Conservation (phyloP, 305 asterid genomes). For the Ilex paraguariensis region DNA sequence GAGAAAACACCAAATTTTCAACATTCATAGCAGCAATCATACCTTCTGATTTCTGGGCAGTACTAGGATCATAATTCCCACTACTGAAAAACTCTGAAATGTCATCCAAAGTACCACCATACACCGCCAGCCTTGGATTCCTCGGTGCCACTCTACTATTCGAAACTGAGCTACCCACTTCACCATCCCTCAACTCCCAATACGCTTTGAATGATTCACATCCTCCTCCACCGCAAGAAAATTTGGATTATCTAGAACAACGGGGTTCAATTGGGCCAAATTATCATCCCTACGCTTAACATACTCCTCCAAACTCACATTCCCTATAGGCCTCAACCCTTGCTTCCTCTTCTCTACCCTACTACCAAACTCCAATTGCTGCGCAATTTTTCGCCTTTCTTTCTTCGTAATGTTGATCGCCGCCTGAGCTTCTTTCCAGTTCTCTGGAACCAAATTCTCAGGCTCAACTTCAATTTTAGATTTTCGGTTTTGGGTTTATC, state of each 20-base stretch:
- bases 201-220: slow-evolving; percentile 15
- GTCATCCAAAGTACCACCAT: slow-evolving; percentile 82
- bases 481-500: slow-evolving; percentile 9
- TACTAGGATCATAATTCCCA: slow-evolving; percentile 45
- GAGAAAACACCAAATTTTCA: too few relatives aligned
- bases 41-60: slow-evolving; percentile 52
- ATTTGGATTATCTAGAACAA: slow-evolving; percentile 65
- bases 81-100: slow-evolving; percentile 60
- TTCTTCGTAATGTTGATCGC: slow-evolving; percentile 76
- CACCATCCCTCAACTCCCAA: slow-evolving; percentile 14
- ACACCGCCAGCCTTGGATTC: slow-evolving; percentile 82
- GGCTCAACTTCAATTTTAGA: slow-evolving; percentile 28
- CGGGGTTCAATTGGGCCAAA: slow-evolving; percentile 59
- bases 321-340: slow-evolving; percentile 45
- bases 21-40: not conserved
- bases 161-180: slow-evolving; percentile 14
- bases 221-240: slow-evolving; percentile 10
- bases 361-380: slow-evolving; percentile 57
- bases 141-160: slow-evolving; percentile 61
- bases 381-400: slow-evolving; percentile 67
- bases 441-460: slow-evolving; percentile 81
- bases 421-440: slow-evolving; percentile 62
- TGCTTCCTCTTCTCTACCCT: slow-evolving; percentile 55
- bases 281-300: slow-evolving; percentile 48
- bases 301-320: slow-evolving; percentile 30